phyloP scores from a whole-genome alignment of 2,329 filamentous ascomycete species.

The Claviceps digitariae region DNA sequence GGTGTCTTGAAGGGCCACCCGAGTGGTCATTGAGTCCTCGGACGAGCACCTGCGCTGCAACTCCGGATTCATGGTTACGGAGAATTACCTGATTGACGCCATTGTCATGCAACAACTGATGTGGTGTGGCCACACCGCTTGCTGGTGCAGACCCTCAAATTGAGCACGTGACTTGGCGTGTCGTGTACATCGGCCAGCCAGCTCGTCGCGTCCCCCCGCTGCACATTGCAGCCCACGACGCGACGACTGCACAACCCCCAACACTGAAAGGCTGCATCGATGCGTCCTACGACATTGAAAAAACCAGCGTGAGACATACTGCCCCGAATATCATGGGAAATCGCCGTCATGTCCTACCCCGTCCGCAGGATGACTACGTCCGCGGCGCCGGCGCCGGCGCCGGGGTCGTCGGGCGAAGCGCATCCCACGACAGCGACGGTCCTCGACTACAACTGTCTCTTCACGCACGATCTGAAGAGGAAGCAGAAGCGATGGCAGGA shows the following conservation, averaged over 20 bases:
- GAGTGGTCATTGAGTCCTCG: no score
- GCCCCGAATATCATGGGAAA: background rate
- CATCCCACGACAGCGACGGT: conserved; percentile 49
- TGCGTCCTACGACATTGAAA: background rate
- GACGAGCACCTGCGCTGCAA: no score
- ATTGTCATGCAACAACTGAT: no score
- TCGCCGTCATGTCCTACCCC: conserved; percentile 11
- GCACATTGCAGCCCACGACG: background rate
- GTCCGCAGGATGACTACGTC: conserved; percentile 5
- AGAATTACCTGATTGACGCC: no score
- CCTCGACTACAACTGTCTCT: conserved; percentile 72
- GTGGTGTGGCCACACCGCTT: no score
- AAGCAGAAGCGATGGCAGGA: conserved; percentile 94
- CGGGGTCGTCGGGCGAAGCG: background rate
- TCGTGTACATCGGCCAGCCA: conserved; percentile 3
- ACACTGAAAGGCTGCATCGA: background rate
- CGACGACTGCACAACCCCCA: background rate
- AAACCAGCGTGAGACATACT: background rate
- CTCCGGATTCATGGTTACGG: no score
- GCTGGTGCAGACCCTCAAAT: no score
- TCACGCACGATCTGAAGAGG: conserved; percentile 68
- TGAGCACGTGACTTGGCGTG: conserved; percentile 12
- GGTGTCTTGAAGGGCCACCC: no score
- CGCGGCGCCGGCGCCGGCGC: background rate
- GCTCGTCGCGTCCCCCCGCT: background rate